A percentile compares a stretch with the other conserved stretches of the same genome.
Evolutionary conservation across 805 yeast species (phyloP).

Genomic region (Metschnikowia lachancei): DNA sequence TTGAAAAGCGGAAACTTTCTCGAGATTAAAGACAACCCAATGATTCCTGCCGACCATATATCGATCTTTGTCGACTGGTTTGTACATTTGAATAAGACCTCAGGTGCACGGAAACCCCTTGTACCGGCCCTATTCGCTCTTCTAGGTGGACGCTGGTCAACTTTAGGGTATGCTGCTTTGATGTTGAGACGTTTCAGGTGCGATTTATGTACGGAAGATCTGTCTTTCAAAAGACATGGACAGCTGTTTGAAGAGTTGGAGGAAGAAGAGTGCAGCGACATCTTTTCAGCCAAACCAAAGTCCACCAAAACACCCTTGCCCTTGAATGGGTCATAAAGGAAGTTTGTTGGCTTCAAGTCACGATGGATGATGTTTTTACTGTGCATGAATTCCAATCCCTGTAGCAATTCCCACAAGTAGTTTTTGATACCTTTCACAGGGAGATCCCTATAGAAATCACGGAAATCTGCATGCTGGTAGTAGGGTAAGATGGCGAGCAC

Average conservation of each 20-base stretch:
- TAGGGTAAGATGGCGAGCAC: conserved; percentile 90
- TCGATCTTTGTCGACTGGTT: conserved; percentile 81
- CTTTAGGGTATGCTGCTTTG: conserved; percentile 69
- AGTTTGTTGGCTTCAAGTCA: conserved; percentile 57
- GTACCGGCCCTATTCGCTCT: conserved; percentile 98
- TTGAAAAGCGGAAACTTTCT: conserved; percentile 91
- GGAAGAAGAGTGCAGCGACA: conserved; percentile 13
- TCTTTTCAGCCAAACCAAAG: conserved; percentile 83
- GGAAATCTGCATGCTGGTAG: conserved; percentile 85
- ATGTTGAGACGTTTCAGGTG: conserved; percentile 28
- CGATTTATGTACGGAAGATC: conserved; percentile 17
- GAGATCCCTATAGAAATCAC: conserved; percentile 78
- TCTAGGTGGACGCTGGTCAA: conserved; percentile 82
- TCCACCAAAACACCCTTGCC: conserved; percentile 83
- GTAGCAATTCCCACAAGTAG: conserved; percentile 76
- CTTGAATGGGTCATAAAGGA: conserved; percentile 62
- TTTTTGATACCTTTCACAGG: conserved; percentile 75
- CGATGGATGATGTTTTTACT: conserved; percentile 42
- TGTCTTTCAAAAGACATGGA: conserved; percentile 52
- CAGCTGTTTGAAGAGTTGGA: conserved; percentile 39
- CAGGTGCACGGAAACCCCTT: conserved; percentile 93
- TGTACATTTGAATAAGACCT: conserved; percentile 81
- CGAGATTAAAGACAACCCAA: conserved; percentile 70
- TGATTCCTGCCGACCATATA: conserved; percentile 91
- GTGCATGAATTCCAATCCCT: conserved; percentile 66